Evolutionary conservation across 169 alveolate genomes (phyloP), one percentile per base, ranked within the genome.

Genomic region (Cryptosporidium ubiquitum): DNA sequence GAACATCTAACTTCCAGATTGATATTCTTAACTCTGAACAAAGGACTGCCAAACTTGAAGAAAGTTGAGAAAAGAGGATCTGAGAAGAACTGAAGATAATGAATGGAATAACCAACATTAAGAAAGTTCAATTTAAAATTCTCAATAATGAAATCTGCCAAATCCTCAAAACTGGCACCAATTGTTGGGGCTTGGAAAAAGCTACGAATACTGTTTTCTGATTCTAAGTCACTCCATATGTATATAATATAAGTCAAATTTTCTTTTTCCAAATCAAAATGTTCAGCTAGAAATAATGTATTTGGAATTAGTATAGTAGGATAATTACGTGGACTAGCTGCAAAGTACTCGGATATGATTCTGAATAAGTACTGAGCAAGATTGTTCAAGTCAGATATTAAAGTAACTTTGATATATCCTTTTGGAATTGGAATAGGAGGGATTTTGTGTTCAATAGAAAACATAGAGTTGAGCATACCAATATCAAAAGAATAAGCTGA

Each of bases 281-380:
- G 40, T 0, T 10, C 18, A 4, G 79, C 75, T 3, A 79, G 52
- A 37, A 79, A 60, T 9, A 10, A 39, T 10, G 89, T 79, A 31
- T 60, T 44, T 29, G 89, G 89, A 14, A 79, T 61, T 20, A 79
- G 35, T 3, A 66, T 64, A 12, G 89, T 79, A 9, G 89, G 89
- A 29, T 79, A 79, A 18, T 31, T 33, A 26, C 89, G 55, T 10
- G 89, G 89, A 29, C 49, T 52, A 5, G 89, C 89, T 18, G 89
- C 89, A 26, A 79, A 61, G 26, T 79, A 79, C 49, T 79, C 89
- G 4, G 89, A 79, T 33, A 79, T 64, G 33, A 79, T 26, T 64
- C 89, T 79, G 64, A 61, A 61, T 0, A 79, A n/a, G 55, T 79
- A 79, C 68, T 79, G 79, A 42, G 89, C 6, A 5, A 79, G 75